Evolutionary conservation across 1,139 yeast species (phyloP).

Genomic region (Yamadazyma dushanensis): DNA sequence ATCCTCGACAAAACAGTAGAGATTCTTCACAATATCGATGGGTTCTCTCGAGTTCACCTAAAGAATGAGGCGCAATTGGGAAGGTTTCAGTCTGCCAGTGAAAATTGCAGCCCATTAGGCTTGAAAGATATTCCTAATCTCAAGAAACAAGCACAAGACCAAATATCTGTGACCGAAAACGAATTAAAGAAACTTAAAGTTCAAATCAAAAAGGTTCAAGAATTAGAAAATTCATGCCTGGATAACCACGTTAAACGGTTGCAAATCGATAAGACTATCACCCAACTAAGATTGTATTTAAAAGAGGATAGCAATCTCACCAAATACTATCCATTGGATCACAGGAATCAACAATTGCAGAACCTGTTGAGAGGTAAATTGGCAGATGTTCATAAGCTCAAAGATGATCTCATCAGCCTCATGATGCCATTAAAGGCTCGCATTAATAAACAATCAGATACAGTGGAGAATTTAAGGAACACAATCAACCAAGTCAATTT

Average conservation of each 20-base stretch:
- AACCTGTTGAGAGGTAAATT: slow-evolving; percentile 21
- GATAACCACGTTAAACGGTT: slow-evolving; percentile 7
- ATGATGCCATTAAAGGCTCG: slow-evolving; percentile 30
- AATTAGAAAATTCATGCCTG: slow-evolving; percentile 3
- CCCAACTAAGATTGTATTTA: slow-evolving; percentile 9
- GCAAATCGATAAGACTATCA: slow-evolving; percentile 13
- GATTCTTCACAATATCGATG: slow-evolving; percentile 21
- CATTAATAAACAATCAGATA: slow-evolving; percentile 13
- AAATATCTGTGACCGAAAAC: too few relatives aligned
- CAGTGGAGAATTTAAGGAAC: slow-evolving; percentile 22
- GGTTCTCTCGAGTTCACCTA: slow-evolving; percentile 5
- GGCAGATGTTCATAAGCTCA: slow-evolving; percentile 17
- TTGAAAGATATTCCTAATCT: not conserved
- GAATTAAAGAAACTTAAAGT: not conserved
- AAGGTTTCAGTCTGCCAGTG: not conserved
- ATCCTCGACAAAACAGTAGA: slow-evolving; percentile 16
- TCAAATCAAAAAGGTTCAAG: slow-evolving; percentile 1
- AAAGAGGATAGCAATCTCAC: slow-evolving; percentile 1
- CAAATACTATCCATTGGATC: slow-evolving; percentile 23
- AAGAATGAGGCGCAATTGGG: not conserved
- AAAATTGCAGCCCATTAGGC: too few relatives aligned
- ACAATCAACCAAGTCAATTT: slow-evolving; percentile 25
- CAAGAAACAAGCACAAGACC: too few relatives aligned
- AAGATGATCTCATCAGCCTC: slow-evolving; percentile 19
- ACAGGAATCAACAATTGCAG: slow-evolving; percentile 21